A percentile compares a stretch with the other conserved stretches of the same genome.
Evolutionary conservation across 768 basidiomycete species (phyloP).

Genomic region (Xerocomus brunneocitrinus): DNA sequence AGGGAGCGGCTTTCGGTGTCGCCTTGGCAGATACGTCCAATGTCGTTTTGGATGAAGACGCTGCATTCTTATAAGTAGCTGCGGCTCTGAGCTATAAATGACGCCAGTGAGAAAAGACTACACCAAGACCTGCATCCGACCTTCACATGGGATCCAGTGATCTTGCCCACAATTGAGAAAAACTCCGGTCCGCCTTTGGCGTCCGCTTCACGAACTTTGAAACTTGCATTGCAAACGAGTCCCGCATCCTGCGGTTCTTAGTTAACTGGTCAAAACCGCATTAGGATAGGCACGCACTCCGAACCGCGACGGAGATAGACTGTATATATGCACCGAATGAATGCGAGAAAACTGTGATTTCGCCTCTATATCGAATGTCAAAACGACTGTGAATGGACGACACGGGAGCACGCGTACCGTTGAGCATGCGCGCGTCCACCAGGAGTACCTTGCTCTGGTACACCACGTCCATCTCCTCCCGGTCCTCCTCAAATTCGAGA

Average conservation of each 20-base stretch:
- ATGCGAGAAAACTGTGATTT: slow-evolving; percentile 50
- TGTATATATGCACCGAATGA: slow-evolving; percentile 63
- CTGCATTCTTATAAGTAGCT: slow-evolving; percentile 7
- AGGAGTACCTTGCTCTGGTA: slow-evolving; percentile 48
- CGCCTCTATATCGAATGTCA: slow-evolving; percentile 35
- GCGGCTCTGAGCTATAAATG: slow-evolving; percentile 15
- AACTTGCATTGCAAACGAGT: slow-evolving; percentile 35
- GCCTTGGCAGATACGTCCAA: slow-evolving; percentile 26
- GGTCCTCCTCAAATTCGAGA: slow-evolving; percentile 37
- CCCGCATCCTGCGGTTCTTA: slow-evolving; percentile 38
- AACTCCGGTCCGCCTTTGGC: slow-evolving; percentile 17
- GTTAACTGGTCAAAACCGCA: neutral
- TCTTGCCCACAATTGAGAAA: slow-evolving; percentile 36
- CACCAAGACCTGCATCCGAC: slow-evolving; percentile 26
- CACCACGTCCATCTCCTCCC: slow-evolving; percentile 41
- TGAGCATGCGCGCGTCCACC: slow-evolving; percentile 59
- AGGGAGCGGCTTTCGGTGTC: slow-evolving; percentile 9
- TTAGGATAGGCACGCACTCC: slow-evolving; percentile 30
- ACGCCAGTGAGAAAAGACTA: neutral
- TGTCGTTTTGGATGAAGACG: slow-evolving; percentile 44
- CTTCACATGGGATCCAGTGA: slow-evolving; percentile 43
- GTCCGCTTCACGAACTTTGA: slow-evolving; percentile 32
- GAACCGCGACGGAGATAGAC: slow-evolving; percentile 61
- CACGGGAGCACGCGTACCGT: slow-evolving; percentile 43
- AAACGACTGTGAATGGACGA: neutral